Evolutionary conservation across 2,329 filamentous ascomycete genomes (phyloP).

Genomic region (Diaporthe sp.): DNA sequence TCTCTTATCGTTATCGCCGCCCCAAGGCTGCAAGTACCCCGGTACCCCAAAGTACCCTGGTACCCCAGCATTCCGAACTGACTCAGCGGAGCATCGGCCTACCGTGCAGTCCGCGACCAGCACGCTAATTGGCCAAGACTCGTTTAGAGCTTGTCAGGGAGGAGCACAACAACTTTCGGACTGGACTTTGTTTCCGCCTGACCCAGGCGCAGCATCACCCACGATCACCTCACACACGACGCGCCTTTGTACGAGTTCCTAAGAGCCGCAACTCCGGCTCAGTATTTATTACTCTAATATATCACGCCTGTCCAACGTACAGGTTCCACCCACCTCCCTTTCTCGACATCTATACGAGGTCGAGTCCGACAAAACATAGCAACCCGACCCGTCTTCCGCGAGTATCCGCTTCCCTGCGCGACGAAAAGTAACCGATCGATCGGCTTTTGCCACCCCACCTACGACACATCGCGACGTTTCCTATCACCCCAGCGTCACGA

Average conservation of each 20-base stretch:
- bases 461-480: not conserved
- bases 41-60: not conserved
- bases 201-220: conserved; percentile 4
- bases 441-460: not conserved
- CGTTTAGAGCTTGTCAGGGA: not conserved
- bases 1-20: conserved; percentile 9
- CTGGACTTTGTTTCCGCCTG: conserved; percentile 1
- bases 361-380: not conserved
- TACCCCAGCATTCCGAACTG: not conserved
- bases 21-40: not conserved
- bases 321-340: not conserved
- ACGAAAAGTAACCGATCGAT: not conserved
- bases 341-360: not conserved
- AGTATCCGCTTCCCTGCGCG: not conserved
- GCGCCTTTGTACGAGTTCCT: not conserved
- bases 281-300: not conserved
- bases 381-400: not conserved
- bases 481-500: conserved; percentile 38
- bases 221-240: not conserved
- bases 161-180: not conserved
- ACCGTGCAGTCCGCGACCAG: not conserved
- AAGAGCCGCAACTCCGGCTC: not conserved
- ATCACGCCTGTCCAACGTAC: not conserved
- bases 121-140: not conserved
- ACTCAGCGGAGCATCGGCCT: conserved; percentile 2